These are phyloP conservation scores for Colletotrichum lupini DNA, from an alignment of 2,329 filamentous ascomycete genomes.

Conservation along the genomic window DNA sequence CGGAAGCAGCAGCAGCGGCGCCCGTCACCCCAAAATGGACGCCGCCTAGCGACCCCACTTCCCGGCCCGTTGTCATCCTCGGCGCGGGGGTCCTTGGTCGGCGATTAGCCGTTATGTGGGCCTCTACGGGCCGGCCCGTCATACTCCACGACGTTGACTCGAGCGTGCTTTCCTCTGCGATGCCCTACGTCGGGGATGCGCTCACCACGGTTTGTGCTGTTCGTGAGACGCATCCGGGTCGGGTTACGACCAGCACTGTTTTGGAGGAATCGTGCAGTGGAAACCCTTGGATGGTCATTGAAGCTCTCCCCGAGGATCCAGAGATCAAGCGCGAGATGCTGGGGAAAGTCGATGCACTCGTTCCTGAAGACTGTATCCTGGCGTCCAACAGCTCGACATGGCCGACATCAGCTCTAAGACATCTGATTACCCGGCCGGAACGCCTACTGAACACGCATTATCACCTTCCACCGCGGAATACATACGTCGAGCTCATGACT, in stretches of 20 bases:
- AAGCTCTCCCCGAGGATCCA: slow-evolving; percentile 46
- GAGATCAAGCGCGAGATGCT: slow-evolving; percentile 44
- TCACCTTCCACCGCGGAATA: slow-evolving; percentile 46
- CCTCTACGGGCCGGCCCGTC: slow-evolving; percentile 43
- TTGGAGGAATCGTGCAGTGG: slow-evolving; percentile 36
- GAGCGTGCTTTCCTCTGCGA: slow-evolving; percentile 39
- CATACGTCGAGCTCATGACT: slow-evolving; percentile 49
- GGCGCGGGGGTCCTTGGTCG: slow-evolving; percentile 54
- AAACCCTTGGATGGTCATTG: slow-evolving; percentile 45
- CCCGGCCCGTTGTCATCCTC: slow-evolving; percentile 51
- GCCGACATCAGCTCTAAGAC: slow-evolving; percentile 42
- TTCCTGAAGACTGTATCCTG: slow-evolving; percentile 43
- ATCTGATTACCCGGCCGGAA: slow-evolving; percentile 36
- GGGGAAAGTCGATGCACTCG: slow-evolving; percentile 41
- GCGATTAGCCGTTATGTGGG: slow-evolving; percentile 48
- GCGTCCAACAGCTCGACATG: slow-evolving; percentile 46
- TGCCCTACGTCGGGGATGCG: slow-evolving; percentile 48
- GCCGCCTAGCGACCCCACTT: slow-evolving; percentile 42
- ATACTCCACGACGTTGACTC: slow-evolving; percentile 42
- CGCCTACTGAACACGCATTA: slow-evolving; percentile 49
- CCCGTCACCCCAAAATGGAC: slow-evolving; percentile 37
- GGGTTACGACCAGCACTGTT: slow-evolving; percentile 40
- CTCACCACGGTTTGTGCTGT: slow-evolving; percentile 44
- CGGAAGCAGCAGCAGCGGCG: not conserved
- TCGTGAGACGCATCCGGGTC: slow-evolving; percentile 41